Base-by-base conservation (phyloP, 164 flowering plant genomes). In the Saururus chinensis region DNA sequence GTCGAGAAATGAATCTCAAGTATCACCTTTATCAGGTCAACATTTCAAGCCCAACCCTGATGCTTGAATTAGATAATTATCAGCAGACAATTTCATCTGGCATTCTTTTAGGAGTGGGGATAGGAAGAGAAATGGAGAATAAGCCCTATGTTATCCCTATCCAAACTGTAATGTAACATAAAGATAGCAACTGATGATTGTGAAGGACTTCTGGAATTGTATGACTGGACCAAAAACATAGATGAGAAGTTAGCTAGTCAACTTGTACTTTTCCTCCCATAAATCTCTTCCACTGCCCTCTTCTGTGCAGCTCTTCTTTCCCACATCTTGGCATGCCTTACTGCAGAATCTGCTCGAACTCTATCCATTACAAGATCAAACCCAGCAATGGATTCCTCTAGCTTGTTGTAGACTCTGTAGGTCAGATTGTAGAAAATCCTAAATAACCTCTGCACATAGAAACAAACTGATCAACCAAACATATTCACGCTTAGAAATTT, bases 311-410 rank as follows among this genome's bases (percentile, higher is more conserved):
- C 72, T 68, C 68, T 77, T 75, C 60, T 73, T 60, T 60, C 67
- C 52, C n/a, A 55, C 61, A 70, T 66, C 51, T 64, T 64, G 6
- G 64, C 79, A 0, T 25, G 9, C 61, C 78, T 79, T 40, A 72
- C 77, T 0, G 35, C 64, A 40, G 57, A n/a, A 19, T 80, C 79
- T 11, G 68, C 77, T 0, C 63, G 40, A n/a, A 79, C 77, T 69
- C 70, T 77, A 42, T 80, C 77, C 82, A 84, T 62, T 41, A 80
- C 61, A 12, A 40, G 61, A 37, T 48, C 19, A 57, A 85, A 82
- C 30, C 93, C 96, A 14, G 92, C 95, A 53, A 87, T 62, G 10
- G 72, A 65, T 19, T 55, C 23, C 51, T 64, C 77, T 66, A 84
- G 61, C 53, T 74, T 70, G 21, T 56, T 53, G 72, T 64, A 73